Base-by-base conservation (phyloP, 164 flowering plant species). In the Chimonanthus salicifolius region DNA sequence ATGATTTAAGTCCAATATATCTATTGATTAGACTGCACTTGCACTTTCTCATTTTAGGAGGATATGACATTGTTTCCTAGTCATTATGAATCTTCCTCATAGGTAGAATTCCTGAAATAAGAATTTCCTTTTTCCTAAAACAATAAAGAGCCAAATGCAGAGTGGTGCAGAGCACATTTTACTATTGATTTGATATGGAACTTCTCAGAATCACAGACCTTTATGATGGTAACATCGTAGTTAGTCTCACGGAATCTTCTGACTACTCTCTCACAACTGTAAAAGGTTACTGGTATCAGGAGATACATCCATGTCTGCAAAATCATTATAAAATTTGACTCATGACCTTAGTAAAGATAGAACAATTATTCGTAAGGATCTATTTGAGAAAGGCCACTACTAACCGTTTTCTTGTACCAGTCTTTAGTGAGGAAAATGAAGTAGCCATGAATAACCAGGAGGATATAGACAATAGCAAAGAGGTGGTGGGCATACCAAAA, bases 401-500 rank as follows among this genome's bases (percentile, higher is more conserved):
- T 51, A 84, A 96, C 99, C 77, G 97, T 90, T 78, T 89, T 93
- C 60, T 74, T 64, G 79, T 81, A 81, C 97, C 97, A 93, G 6
- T 85, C 79, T 74, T 73, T 77, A 45, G 78, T 83, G 69, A 88
- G 78, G 67, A 88, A 79, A 11, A 94, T 66, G 85, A 81, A 83
- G 86, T 82, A 82, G 64, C 92, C 91, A 71, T 96, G 99, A 62
- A 85, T 5, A 50, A 90, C 21, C 58, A 93, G 72, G 72, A 93
- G 89, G 70, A 81, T 18, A 72, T 93, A 96, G 44, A 82, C 97
- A 60, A 96, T 9, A 51, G 74, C 82, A 47, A 96, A 87, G 82
- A 96, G 78, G 83, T 96, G 99, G 81, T 96, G 99, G 1, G 98
- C 88, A 75, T 93, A 93, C 99, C 99, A 96, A 74, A 96, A 96